Evolutionary conservation across 1,139 yeast species (phyloP).

Genomic region (Saccharomyces hybrid): DNA sequence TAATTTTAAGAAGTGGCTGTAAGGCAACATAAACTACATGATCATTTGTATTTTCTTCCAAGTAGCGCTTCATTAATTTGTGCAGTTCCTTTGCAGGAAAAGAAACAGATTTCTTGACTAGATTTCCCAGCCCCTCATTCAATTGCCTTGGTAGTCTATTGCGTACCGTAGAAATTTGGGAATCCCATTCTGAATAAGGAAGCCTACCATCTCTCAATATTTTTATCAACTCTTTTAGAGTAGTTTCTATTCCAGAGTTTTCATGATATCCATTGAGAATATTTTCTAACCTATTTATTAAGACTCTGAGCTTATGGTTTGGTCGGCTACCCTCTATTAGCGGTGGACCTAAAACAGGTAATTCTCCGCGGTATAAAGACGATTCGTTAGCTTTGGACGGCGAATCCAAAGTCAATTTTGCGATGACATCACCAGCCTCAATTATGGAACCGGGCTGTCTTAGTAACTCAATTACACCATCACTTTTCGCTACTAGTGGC

Average conservation of each 20-base stretch:
- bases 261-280: conserved; percentile 88
- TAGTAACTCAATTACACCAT: conserved; percentile 84
- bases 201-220: conserved; percentile 71
- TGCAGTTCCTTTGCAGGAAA: not conserved
- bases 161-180: conserved; percentile 82
- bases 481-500: conserved; percentile 87
- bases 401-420: conserved; percentile 88
- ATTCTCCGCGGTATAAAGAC: conserved; percentile 85
- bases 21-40: conserved; percentile 47
- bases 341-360: conserved; percentile 85
- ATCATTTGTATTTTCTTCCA: conserved; percentile 39
- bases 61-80: not conserved
- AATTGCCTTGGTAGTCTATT: conserved; percentile 77
- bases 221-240: conserved; percentile 63
- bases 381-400: conserved; percentile 98
- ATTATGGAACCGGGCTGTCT: conserved; percentile 98
- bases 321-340: conserved; percentile 76
- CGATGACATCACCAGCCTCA: conserved; percentile 93
- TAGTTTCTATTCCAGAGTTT: conserved; percentile 83
- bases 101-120: conserved; percentile 55
- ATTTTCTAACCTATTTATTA: conserved; percentile 56
- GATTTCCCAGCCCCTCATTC: conserved; percentile 55
- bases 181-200: conserved; percentile 90
- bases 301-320: conserved; percentile 59
- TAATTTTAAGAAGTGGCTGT: conserved; percentile 64